phyloP scores from a whole-genome alignment of 768 basidiomycete species.

The Mycena polygramma region DNA sequence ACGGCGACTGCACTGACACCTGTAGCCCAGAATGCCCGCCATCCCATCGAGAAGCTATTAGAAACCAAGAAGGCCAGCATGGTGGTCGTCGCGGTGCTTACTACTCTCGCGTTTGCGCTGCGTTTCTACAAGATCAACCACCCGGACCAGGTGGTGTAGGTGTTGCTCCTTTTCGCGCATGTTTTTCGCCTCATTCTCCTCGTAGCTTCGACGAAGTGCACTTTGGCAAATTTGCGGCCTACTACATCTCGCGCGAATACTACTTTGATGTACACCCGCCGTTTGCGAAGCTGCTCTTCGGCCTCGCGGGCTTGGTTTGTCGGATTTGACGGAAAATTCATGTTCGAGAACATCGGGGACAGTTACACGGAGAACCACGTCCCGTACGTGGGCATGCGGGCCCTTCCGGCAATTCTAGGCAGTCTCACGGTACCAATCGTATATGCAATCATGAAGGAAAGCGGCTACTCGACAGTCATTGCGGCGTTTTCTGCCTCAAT shows the following conservation, averaged over 20 bases:
- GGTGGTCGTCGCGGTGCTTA: slow-evolving; percentile 72
- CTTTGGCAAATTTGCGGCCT: slow-evolving; percentile 97
- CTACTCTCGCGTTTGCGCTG: slow-evolving; percentile 82
- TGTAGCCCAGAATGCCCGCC: slow-evolving; percentile 62
- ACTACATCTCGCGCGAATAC: slow-evolving; percentile 93
- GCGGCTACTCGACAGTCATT: slow-evolving; percentile 93
- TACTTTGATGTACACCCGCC: slow-evolving; percentile 99
- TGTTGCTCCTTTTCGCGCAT: slow-evolving; percentile 34
- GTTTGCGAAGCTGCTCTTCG: slow-evolving; percentile 95
- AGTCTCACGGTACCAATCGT: slow-evolving; percentile 92
- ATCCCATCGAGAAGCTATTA: slow-evolving; percentile 70
- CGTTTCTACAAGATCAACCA: slow-evolving; percentile 96
- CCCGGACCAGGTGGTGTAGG: slow-evolving; percentile 95
- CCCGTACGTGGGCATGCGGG: slow-evolving; percentile 94
- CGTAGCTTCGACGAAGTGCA: slow-evolving; percentile 96
- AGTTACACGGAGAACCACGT: slow-evolving; percentile 89
- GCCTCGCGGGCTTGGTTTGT: slow-evolving; percentile 96
- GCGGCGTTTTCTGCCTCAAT: slow-evolving; percentile 91
- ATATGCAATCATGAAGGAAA: slow-evolving; percentile 98
- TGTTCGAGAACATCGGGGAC: slow-evolving; percentile 96
- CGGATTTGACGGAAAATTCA: slow-evolving; percentile 94
- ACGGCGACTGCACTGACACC: neutral
- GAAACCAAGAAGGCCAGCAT: slow-evolving; percentile 75
- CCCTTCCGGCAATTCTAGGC: slow-evolving; percentile 91
- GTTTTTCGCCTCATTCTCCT: slow-evolving; percentile 9